Base-by-base conservation (phyloP, 768 basidiomycete genomes). In the Xerocomellus chrysenteron region DNA sequence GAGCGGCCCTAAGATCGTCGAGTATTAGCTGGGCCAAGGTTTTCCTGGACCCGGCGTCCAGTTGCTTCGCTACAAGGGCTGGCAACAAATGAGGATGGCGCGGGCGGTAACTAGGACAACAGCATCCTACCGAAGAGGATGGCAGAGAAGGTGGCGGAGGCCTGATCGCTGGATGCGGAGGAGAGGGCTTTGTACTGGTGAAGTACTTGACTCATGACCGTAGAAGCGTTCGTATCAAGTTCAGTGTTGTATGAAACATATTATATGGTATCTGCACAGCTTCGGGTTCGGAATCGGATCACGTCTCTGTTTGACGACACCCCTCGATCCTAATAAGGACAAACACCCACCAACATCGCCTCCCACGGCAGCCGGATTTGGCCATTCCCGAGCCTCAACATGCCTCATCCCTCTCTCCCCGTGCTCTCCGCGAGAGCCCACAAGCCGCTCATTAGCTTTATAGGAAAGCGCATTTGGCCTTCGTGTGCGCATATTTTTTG, bases 361-460 rank as follows among this genome's bases (percentile, higher is more conserved):
- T 24, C 24, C 30, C 32, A 30, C 6, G 19, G 4, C n/a, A 39
- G 24, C 52, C 49, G 19, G 43, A 60, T 64, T 60, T 14, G 43
- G 46, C 14, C 42, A 28, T 33, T n/a, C 28, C 26, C 8, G 7
- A 12, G 6, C 32, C 7, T 30, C 35, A 21, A 24, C 47, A 68
- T 62, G 56, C 75, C 74, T 73, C 70, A 69, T 55, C 68, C 73
- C 3, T 69, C 76, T 28, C 43, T 77, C 11, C 72, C 72, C 52
- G 65, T 71, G 46, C 56, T 72, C 43, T 73, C 78, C 37, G 73
- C 75, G 21, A 74, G 76, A 60, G 75, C 68, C 2, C 84, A 83
- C 66, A 80, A 77, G 57, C 85, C 84, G 28, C 78, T 86, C 57
- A 88, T 88, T 40, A 77, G 71, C 60, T 87, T 87, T 65, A 55